These are phyloP conservation scores for Termitomyces sp. DNA, from an alignment of 768 basidiomycete genomes.

Conservation along the genomic window DNA sequence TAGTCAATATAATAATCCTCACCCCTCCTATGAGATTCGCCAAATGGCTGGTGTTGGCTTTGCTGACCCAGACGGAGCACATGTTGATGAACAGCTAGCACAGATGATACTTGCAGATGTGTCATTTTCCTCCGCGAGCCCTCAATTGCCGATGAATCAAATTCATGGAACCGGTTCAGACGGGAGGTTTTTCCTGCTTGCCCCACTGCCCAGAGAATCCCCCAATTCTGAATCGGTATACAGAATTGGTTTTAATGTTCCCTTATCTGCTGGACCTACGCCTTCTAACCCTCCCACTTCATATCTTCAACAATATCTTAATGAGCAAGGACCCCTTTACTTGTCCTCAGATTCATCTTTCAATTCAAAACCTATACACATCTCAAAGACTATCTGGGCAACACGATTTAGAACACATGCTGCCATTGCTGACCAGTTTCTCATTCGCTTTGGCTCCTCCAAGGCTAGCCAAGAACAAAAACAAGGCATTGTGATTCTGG, in stretches of 20 bases:
- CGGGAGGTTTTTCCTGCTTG: conserved; percentile 32
- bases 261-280: conserved; percentile 30
- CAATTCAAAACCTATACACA: conserved; percentile 30
- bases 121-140: conserved; percentile 29
- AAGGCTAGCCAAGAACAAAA: background rate
- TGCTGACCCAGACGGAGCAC: conserved; percentile 38
- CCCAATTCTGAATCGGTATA: conserved; percentile 27
- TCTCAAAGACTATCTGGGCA: conserved; percentile 42
- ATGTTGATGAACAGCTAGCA: conserved; percentile 26
- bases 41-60: conserved; percentile 39
- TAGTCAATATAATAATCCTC: background rate
- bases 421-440: conserved; percentile 40
- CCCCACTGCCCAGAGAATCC: conserved; percentile 34
- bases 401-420: conserved; percentile 46
- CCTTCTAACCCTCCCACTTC: conserved; percentile 34
- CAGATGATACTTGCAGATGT: conserved; percentile 51
- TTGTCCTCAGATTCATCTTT: conserved; percentile 34
- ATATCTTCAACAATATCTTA: conserved; percentile 44
- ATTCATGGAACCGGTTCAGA: conserved; percentile 24
- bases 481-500: conserved; percentile 17
- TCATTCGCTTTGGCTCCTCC: conserved; percentile 24
- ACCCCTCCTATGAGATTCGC: conserved; percentile 36
- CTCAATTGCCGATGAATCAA: conserved; percentile 21
- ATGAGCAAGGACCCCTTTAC: conserved; percentile 35
- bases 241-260: conserved; percentile 41